Conservation (phyloP, 129 eudicot species). For the Heracleum sosnowskyi region DNA sequence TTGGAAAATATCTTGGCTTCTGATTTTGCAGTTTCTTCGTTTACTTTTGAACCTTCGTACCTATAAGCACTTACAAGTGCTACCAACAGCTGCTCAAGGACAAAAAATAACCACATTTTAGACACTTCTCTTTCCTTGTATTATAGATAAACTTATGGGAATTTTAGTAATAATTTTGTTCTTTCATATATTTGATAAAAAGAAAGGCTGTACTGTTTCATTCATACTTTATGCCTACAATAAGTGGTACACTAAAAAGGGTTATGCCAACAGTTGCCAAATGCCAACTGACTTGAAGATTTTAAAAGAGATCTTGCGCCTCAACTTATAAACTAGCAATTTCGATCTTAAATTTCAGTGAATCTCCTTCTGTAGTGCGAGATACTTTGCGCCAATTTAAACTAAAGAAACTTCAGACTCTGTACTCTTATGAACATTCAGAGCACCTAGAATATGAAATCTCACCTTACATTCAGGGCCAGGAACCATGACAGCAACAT, state of each 20-base stretch:
- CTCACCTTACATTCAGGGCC: slow-evolving; percentile 42
- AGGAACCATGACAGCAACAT: slow-evolving; percentile 37
- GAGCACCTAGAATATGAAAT: neutral
- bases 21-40: slow-evolving; percentile 45
- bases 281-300: neutral
- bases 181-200: neutral
- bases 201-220: neutral
- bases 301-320: neutral
- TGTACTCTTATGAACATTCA: neutral
- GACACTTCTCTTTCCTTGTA: neutral
- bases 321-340: neutral
- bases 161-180: neutral
- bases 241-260: neutral
- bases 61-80: slow-evolving; percentile 67
- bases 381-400: neutral
- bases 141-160: too few relatives aligned
- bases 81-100: slow-evolving; percentile 47
- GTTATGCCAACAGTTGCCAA: neutral
- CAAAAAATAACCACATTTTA: neutral
- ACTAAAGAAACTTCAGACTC: neutral
- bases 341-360: neutral
- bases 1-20: slow-evolving; percentile 43
- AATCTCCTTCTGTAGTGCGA: neutral
- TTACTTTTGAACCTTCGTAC: slow-evolving; percentile 53
- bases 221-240: neutral